These are phyloP conservation scores for Silene latifolia DNA, from an alignment of 148 eudicot genomes.

Conservation along the genomic window DNA sequence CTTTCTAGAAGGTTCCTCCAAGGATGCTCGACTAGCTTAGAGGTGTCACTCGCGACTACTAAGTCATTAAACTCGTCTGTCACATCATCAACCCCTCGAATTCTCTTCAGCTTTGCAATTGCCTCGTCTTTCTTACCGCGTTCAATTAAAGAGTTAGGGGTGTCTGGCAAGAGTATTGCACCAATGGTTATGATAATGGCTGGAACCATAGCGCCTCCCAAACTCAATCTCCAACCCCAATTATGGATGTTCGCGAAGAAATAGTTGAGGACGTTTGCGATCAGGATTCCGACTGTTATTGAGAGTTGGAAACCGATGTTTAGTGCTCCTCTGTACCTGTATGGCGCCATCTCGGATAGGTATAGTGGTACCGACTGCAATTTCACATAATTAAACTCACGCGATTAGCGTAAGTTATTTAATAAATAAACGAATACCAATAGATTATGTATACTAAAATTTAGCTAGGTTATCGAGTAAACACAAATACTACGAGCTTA, in stretches of 20 bases:
- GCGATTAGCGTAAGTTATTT: neutral
- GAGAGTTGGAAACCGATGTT: conserved; percentile 73
- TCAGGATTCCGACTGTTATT: conserved; percentile 59
- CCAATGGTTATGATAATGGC: conserved; percentile 58
- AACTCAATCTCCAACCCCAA: conserved; percentile 72
- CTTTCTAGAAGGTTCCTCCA: conserved; percentile 59
- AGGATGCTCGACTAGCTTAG: conserved; percentile 51
- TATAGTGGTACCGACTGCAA: conserved; percentile 67
- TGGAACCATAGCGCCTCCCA: conserved; percentile 75
- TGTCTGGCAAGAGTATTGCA: conserved; percentile 64
- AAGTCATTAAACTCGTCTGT: conserved; percentile 59
- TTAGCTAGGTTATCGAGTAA: no score
- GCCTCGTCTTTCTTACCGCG: conserved; percentile 54
- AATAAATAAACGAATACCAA: no score
- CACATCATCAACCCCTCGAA: conserved; percentile 50
- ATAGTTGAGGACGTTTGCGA: conserved; percentile 65
- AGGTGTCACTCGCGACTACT: conserved; percentile 58
- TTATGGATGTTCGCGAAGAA: conserved; percentile 54
- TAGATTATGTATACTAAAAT: no score
- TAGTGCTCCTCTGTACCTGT: conserved; percentile 68
- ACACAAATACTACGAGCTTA: no score
- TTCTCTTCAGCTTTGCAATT: conserved; percentile 35
- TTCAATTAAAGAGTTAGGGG: conserved; percentile 73
- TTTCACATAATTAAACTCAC: neutral
- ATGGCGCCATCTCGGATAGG: conserved; percentile 82